phyloP scores from a whole-genome alignment of 257 asterid genomes.

The Orobanche coerulescens region DNA sequence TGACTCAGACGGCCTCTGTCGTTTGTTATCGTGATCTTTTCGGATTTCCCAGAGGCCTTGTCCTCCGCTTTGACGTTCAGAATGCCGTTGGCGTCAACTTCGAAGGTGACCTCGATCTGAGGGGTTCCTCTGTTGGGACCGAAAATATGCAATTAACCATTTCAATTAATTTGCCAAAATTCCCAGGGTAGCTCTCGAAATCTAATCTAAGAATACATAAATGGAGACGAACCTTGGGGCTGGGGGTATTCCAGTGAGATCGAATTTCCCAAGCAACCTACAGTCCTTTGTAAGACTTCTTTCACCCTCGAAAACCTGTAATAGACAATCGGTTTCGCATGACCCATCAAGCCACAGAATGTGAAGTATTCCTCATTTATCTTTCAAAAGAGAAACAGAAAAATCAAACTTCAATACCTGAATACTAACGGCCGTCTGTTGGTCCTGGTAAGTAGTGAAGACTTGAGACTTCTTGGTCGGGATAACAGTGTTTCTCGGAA shows the following conservation, averaged over 20 bases:
- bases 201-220: neutral
- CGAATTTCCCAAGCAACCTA: slow-evolving; percentile 74
- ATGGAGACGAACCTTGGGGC: slow-evolving; percentile 49
- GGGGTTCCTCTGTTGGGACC: slow-evolving; percentile 63
- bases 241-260: slow-evolving; percentile 65
- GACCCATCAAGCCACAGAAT: too few species aligned
- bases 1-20: slow-evolving; percentile 83
- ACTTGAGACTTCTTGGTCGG: slow-evolving; percentile 84
- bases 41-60: slow-evolving; percentile 74
- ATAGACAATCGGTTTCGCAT: neutral
- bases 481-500: slow-evolving; percentile 71
- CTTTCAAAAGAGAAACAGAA: too few species aligned
- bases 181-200: too few species aligned
- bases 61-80: slow-evolving; percentile 80
- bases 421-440: slow-evolving; percentile 69
- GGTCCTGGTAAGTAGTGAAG: slow-evolving; percentile 82
- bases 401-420: slow-evolving; percentile 31
- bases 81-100: slow-evolving; percentile 76
- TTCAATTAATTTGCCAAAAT: too few species aligned
- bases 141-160: neutral
- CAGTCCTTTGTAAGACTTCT: slow-evolving; percentile 80
- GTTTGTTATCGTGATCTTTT: slow-evolving; percentile 83
- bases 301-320: slow-evolving; percentile 80
- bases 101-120: slow-evolving; percentile 82
- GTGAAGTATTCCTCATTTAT: neutral